A percentile compares a stretch with the other conserved stretches of the same genome.
phyloP scores from a whole-genome alignment of 176 grass and related monocot genomes.

The Lolium multiflorum region DNA sequence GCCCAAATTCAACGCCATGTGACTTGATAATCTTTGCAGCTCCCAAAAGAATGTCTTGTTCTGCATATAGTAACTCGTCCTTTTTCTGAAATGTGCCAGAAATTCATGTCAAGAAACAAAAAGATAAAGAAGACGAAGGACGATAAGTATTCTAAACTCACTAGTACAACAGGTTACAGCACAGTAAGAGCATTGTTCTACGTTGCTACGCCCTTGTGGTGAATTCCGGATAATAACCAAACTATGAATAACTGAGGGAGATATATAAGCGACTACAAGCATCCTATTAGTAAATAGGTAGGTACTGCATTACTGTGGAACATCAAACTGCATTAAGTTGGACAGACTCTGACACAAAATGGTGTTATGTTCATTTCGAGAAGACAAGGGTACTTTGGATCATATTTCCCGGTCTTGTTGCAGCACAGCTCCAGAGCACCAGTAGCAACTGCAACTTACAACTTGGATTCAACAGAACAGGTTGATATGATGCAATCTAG shows the following conservation, averaged over 20 bases:
- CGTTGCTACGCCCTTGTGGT: neutral
- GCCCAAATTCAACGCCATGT: conserved; percentile 73
- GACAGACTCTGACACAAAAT: conserved; percentile 13
- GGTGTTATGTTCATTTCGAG: neutral
- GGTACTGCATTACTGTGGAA: neutral
- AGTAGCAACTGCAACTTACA: neutral
- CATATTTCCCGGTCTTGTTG: neutral
- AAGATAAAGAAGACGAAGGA: neutral
- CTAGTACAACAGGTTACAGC: neutral
- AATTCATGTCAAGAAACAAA: conserved; percentile 27
- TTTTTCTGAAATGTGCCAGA: conserved; percentile 59
- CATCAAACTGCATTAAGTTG: conserved; percentile 16
- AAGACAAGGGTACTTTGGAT: neutral
- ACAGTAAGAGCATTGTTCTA: conserved; percentile 15
- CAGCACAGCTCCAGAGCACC: conserved; percentile 3
- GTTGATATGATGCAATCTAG: neutral
- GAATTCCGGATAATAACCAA: neutral
- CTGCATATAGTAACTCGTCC: conserved; percentile 61
- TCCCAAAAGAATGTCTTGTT: conserved; percentile 84
- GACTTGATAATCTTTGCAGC: conserved; percentile 74
- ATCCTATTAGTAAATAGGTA: conserved; percentile 27
- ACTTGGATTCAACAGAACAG: conserved; percentile 6
- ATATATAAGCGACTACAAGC: neutral
- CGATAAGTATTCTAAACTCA: neutral
- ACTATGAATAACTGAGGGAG: neutral